phyloP scores from a whole-genome alignment of 768 basidiomycete genomes.

The Tremella mesenterica region DNA sequence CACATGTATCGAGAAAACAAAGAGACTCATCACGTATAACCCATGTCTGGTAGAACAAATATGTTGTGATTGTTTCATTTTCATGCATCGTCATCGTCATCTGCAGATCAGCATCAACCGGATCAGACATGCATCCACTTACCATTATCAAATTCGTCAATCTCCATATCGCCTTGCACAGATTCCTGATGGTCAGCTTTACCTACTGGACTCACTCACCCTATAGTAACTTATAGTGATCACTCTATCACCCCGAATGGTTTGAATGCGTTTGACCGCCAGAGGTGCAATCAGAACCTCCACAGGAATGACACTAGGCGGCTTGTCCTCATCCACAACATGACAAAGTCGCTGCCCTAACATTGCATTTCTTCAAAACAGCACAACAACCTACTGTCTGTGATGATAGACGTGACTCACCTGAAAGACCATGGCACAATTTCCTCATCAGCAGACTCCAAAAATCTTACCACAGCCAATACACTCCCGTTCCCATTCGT shows the following conservation, averaged over 20 bases:
- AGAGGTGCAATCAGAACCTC: neutral
- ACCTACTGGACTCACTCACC: too few species aligned
- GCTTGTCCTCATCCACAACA: neutral
- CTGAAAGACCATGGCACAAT: neutral
- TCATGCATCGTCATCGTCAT: too few species aligned
- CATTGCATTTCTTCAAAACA: neutral
- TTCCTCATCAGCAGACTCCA: neutral
- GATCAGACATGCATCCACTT: too few species aligned
- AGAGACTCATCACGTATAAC: too few species aligned
- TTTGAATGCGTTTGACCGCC: neutral
- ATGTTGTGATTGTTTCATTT: too few species aligned
- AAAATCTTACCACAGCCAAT: neutral
- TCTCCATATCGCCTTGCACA: too few species aligned
- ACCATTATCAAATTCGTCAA: too few species aligned
- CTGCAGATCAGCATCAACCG: too few species aligned
- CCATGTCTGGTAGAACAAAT: too few species aligned
- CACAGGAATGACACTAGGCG: neutral
- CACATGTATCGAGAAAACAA: too few species aligned
- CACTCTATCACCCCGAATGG: neutral
- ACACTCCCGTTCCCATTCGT: neutral
- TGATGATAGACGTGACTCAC: neutral
- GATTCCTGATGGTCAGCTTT: too few species aligned
- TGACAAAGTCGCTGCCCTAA: neutral
- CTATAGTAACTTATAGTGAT: neutral
- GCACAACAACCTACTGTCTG: neutral